phyloP scores from a whole-genome alignment of 306 rosid species.

The Quercus dentata region DNA sequence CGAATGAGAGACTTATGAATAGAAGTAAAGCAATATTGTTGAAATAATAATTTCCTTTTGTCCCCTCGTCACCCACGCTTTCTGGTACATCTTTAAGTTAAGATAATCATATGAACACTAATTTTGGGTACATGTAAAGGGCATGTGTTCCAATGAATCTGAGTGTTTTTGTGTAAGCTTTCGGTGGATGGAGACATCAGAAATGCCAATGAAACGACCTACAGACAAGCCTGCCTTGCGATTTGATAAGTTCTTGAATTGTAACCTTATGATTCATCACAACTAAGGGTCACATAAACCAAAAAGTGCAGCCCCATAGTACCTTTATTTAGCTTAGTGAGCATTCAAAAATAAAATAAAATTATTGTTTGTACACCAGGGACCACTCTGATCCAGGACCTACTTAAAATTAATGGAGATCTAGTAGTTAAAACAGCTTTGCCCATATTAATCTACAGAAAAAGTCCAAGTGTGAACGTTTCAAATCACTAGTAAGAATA shows the following conservation, averaged over 20 bases:
- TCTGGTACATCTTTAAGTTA: background rate
- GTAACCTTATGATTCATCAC: background rate
- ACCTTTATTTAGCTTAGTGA: background rate
- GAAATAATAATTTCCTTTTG: background rate
- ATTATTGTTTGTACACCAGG: too few relatives aligned
- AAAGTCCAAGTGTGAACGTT: too few relatives aligned
- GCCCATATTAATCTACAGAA: too few relatives aligned
- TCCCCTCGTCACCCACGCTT: background rate
- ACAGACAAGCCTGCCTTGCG: slow-evolving; percentile 16
- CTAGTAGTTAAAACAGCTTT: too few relatives aligned
- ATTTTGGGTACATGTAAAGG: slow-evolving; percentile 13
- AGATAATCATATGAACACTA: background rate
- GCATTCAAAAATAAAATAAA: background rate
- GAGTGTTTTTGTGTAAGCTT: slow-evolving; percentile 18
- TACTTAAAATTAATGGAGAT: too few relatives aligned
- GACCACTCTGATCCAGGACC: too few relatives aligned
- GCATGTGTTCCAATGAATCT: slow-evolving; percentile 3
- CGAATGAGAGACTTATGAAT: background rate
- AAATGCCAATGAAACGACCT: slow-evolving; percentile 4
- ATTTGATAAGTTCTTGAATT: slow-evolving; percentile 7
- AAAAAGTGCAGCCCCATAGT: background rate
- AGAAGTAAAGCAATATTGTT: background rate
- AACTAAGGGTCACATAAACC: background rate
- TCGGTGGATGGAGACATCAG: slow-evolving; percentile 38
- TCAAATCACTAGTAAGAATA: too few relatives aligned